Base-by-base conservation (phyloP, 805 yeast genomes). In the Metschnikowia lachancei region DNA sequence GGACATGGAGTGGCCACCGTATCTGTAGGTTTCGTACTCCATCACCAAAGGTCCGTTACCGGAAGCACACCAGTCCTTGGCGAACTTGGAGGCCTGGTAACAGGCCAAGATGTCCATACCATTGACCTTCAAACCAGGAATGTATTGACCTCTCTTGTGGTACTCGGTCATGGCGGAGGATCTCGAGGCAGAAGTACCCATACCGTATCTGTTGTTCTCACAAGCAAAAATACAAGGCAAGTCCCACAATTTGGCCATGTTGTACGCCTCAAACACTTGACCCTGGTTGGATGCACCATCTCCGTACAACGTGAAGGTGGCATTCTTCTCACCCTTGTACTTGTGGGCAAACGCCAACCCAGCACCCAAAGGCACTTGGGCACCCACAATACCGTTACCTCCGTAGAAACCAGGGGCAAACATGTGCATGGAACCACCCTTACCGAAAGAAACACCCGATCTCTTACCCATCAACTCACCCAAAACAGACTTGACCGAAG, bases 351-450 rank as follows among this genome's bases (percentile, higher is more conserved):
- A 94, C n/a, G 97, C 95, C 58, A 94, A 78, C 61, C 99, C 99
- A 46, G 97, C 89, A 67, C 99, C 99, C 61, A 94, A 80, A 54
- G 99, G 96, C 47, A 94, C 97, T 76, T 94, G 99, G 44, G 98
- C 99, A 68, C 99, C 99, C 46, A 94, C 99, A 69, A 94, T 94
- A 78, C 99, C 99, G 75, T 94, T 94, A 74, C 99, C 99, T 69
- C 99, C 99, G 72, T 85, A 94, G 79, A 94, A 94, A 52, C 95
- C 95, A 39, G 85, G 83, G 40, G 95, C 87, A 69, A 84, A 94
- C 91, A 94, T 87, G 77, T 94, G 99, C 99, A 94, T 94, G 56
- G 99, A 94, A 61, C 99, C 99, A 77, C 99, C 99, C 75, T 94
- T 94, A 76, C 99, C 99, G 74, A 75, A 84, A 36, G 97, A 86